These are phyloP conservation scores for Aspergillus cavernicola DNA, from an alignment of 495 filamentous ascomycete genomes.

Conservation along the genomic window DNA sequence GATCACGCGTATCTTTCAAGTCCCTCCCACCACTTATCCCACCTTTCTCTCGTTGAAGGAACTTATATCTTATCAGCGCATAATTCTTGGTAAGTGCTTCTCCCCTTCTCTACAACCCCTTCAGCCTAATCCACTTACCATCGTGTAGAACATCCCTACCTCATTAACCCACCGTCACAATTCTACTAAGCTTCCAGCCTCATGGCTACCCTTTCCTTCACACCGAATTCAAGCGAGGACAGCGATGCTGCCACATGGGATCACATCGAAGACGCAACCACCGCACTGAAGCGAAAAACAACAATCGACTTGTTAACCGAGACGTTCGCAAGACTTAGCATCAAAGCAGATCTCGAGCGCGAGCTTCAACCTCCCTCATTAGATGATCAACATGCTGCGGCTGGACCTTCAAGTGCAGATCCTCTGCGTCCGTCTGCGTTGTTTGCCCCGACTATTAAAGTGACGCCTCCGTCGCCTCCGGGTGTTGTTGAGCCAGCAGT, in stretches of 20 bases:
- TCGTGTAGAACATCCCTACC: no score
- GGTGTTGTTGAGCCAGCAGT: background rate
- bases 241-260: background rate
- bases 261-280: background rate
- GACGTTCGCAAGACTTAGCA: background rate
- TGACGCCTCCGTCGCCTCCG: slow-evolving; percentile 5
- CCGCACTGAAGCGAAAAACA: background rate
- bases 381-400: background rate
- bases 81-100: no score
- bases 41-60: background rate
- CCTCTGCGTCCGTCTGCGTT: background rate
- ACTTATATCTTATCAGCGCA: no score
- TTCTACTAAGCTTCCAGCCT: no score
- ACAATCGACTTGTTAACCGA: background rate
- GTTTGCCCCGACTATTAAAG: background rate
- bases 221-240: background rate
- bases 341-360: background rate
- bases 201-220: no score
- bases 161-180: no score
- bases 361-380: background rate
- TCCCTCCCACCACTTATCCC: background rate
- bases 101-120: no score
- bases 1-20: no score
- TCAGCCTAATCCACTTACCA: no score
- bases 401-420: background rate